A percentile compares a stretch with the other conserved stretches of the same genome.
These are phyloP conservation scores for Udeniomyces megalosporus DNA, from an alignment of 768 basidiomycete species.

Conservation along the genomic window DNA sequence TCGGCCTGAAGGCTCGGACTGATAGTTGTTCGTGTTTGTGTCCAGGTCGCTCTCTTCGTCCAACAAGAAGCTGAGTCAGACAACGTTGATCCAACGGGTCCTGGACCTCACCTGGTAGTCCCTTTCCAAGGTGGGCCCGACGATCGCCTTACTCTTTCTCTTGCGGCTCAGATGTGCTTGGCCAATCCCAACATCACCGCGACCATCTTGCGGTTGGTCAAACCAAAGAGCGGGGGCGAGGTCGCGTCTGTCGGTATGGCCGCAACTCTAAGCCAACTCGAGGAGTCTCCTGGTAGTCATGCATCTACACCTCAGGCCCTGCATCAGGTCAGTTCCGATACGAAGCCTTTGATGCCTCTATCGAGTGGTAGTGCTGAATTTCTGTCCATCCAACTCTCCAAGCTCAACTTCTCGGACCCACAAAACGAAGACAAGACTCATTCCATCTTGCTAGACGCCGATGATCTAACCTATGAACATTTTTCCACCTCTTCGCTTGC, in stretches of 20 bases:
- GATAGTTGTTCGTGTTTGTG: background rate
- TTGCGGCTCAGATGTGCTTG: constrained; percentile 69
- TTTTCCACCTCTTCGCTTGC: constrained; percentile 33
- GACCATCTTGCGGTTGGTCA: constrained; percentile 48
- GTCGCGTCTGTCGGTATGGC: no score
- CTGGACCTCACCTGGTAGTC: constrained; percentile 25
- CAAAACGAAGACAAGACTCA: no score
- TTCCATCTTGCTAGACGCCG: no score
- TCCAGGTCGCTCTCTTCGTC: constrained; percentile 53
- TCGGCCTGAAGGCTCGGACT: background rate
- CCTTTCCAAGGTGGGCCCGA: constrained; percentile 93
- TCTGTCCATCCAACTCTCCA: constrained; percentile 35
- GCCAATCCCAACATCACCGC: constrained; percentile 49
- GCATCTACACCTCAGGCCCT: no score
- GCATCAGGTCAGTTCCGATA: no score
- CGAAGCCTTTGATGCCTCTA: no score
- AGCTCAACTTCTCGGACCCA: constrained; percentile 59
- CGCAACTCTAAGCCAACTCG: no score
- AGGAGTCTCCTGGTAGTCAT: no score
- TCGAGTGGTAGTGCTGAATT: no score
- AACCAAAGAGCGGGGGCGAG: no score
- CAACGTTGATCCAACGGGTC: background rate
- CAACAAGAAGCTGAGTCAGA: constrained; percentile 44
- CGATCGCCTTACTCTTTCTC: constrained; percentile 65
- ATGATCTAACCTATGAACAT: constrained; percentile 57